Conservation (phyloP, 164 flowering plant species). For the Vitis labrusca region DNA sequence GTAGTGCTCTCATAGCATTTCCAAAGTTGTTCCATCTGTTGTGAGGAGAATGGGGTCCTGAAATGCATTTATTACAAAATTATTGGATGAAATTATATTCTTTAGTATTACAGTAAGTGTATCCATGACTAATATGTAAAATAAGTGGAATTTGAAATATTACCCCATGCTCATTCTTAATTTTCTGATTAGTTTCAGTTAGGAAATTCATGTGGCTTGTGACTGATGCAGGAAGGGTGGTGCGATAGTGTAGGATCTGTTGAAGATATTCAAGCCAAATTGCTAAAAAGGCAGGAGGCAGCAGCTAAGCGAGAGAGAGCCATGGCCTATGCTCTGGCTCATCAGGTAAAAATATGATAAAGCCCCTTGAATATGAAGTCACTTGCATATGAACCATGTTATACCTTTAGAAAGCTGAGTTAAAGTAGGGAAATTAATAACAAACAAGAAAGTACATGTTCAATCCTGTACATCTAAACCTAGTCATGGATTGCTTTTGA, state of each 20-base stretch:
- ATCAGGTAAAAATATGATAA: constrained; percentile 59
- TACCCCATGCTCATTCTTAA: no score
- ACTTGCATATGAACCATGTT: background rate
- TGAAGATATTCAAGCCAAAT: constrained; percentile 83
- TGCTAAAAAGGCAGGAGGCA: constrained; percentile 94
- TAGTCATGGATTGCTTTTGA: no score
- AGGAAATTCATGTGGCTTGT: background rate
- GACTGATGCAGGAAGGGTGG: constrained; percentile 84
- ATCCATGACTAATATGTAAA: no score
- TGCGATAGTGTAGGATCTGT: constrained; percentile 95
- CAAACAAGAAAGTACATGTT: background rate
- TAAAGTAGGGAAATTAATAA: background rate
- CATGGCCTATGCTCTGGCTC: constrained; percentile 97
- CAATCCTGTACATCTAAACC: background rate
- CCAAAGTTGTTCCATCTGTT: no score
- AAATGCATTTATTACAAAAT: no score
- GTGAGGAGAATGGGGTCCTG: no score
- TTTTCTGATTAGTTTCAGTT: no score
- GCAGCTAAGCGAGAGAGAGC: constrained; percentile 99
- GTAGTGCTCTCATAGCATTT: no score
- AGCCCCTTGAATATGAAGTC: background rate
- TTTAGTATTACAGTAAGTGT: no score
- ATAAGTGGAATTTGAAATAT: no score
- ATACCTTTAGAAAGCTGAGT: background rate
- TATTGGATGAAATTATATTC: no score